Base-by-base conservation (phyloP, 2,329 filamentous ascomycete genomes). In the Tolypocladium album region DNA sequence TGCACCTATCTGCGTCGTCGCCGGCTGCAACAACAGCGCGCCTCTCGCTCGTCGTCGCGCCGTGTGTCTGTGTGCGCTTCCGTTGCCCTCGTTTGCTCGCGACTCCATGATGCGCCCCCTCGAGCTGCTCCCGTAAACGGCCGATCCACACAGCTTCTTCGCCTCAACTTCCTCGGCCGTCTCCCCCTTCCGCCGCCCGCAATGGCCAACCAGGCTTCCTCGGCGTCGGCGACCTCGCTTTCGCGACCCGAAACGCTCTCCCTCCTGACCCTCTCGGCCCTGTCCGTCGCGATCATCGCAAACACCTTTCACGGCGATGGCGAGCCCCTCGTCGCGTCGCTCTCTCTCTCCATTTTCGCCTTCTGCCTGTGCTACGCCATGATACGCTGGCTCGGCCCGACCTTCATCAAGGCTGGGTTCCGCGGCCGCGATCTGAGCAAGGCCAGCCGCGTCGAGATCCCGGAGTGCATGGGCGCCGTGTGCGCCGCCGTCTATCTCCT, bases 401-500 rank as follows among this genome's bases (percentile, higher is more conserved):
- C 89, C 1, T 97, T 99, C 72, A 87, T 97, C 71, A 86, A 84
- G 66, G 90, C 90, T 43, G 94, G 93, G 20, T 83, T 97, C 70
- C 94, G 92, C 71, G 94, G 94, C 60, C 89, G 84, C 68, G 94
- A 99, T 73, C 81, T 97, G 80, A 88, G 88, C 70, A 99, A 81
- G 72, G 66, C 72, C 53, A 71, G 85, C 67, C 84, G 84, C 65
- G 82, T 82, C 61, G 90, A 94, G 74, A 88, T 97, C 68, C 94
- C 94, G 27, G 94, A 99, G 75, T 93, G 90, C 66, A 97, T 99
- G 92, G 94, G 94, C 38, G 90, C 91, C 61, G 84, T 99, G 34
- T 95, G 90, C 71, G 94, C 93, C 11, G 85, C 94, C 65, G 92
- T 97, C 34, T 97, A 97, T 75, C 82, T 99, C 52, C 81, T 99